Evolutionary conservation across 768 basidiomycete genomes (phyloP).

Genomic region (Melanogaster broomeanus): DNA sequence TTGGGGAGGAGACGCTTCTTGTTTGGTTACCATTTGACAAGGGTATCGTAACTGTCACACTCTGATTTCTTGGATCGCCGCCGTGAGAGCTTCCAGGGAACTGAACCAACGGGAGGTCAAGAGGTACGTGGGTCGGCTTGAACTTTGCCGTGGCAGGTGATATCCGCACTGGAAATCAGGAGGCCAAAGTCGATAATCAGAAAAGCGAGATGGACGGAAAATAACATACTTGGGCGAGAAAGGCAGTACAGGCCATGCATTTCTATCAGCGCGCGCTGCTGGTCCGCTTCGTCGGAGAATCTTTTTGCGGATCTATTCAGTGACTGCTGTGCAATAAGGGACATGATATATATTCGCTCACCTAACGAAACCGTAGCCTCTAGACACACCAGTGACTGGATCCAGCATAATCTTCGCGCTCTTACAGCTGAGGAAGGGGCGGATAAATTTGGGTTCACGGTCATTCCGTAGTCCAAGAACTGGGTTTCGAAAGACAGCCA

Average conservation of each 20-base stretch:
- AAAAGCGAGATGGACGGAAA: conserved; percentile 1
- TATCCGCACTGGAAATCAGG: conserved; percentile 71
- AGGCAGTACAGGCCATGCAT: conserved; percentile 92
- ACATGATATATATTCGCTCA: conserved; percentile 33
- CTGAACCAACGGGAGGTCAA: conserved; percentile 49
- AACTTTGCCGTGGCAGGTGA: conserved; percentile 89
- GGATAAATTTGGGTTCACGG: conserved; percentile 85
- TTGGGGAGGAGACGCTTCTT: conserved; percentile 72
- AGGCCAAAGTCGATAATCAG: conserved; percentile 22
- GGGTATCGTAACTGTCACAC: conserved; percentile 52
- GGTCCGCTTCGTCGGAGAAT: conserved; percentile 87
- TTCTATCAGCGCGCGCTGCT: conserved; percentile 86
- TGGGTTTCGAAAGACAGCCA: conserved; percentile 89
- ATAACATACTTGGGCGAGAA: conserved; percentile 77
- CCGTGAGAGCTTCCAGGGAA: conserved; percentile 34
- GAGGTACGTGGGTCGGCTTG: conserved; percentile 57
- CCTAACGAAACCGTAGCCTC: conserved; percentile 94
- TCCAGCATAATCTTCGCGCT: conserved; percentile 96
- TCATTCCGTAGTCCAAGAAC: conserved; percentile 84
- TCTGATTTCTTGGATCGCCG: conserved; percentile 35
- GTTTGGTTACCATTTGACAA: conserved; percentile 45
- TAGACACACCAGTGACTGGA: conserved; percentile 83
- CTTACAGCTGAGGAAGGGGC: conserved; percentile 89
- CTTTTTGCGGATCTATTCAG: conserved; percentile 38
- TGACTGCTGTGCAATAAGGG: conserved; percentile 10